Percentiles rank a stretch among this genome's conserved stretches.
phyloP scores from a whole-genome alignment of 2,329 filamentous ascomycete species.

The Cytospora leucostoma region DNA sequence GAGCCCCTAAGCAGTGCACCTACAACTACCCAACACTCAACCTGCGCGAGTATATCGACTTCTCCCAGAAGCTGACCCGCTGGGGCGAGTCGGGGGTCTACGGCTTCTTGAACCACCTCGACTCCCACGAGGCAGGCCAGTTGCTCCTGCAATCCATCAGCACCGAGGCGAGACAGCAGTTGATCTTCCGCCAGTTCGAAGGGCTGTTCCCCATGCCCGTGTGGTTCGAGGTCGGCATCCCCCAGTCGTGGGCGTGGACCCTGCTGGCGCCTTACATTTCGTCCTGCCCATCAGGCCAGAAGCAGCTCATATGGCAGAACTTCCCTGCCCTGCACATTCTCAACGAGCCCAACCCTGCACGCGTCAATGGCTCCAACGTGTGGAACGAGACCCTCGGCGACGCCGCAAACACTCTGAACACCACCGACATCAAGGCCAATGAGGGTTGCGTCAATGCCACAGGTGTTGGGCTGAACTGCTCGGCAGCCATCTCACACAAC shows the following conservation, averaged over 20 bases:
- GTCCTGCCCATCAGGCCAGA: constrained; percentile 71
- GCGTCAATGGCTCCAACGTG: constrained; percentile 62
- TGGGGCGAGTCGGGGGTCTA: constrained; percentile 80
- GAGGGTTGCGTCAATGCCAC: constrained; percentile 62
- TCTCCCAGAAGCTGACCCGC: constrained; percentile 81
- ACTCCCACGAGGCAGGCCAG: constrained; percentile 72
- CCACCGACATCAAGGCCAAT: constrained; percentile 43
- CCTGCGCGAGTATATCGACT: constrained; percentile 78
- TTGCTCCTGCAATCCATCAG: constrained; percentile 76
- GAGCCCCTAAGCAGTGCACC: constrained; percentile 72
- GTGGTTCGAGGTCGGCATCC: constrained; percentile 79
- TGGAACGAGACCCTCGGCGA: constrained; percentile 66
- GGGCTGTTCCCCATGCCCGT: constrained; percentile 80
- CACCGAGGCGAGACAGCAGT: constrained; percentile 78
- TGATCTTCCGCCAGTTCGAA: constrained; percentile 81
- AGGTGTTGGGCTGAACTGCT: constrained; percentile 57
- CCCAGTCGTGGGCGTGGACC: constrained; percentile 84
- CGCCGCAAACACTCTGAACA: constrained; percentile 57
- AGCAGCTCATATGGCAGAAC: constrained; percentile 81
- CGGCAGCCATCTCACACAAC: constrained; percentile 67
- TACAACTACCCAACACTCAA: constrained; percentile 81
- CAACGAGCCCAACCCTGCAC: constrained; percentile 76
- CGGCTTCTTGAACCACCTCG: constrained; percentile 76
- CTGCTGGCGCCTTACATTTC: constrained; percentile 79
- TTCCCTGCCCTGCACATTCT: constrained; percentile 71